Percentiles rank a stretch among this genome's conserved stretches.
Conservation (phyloP, 108 stramenopile genomes). For the Cyclotella baltica region DNA sequence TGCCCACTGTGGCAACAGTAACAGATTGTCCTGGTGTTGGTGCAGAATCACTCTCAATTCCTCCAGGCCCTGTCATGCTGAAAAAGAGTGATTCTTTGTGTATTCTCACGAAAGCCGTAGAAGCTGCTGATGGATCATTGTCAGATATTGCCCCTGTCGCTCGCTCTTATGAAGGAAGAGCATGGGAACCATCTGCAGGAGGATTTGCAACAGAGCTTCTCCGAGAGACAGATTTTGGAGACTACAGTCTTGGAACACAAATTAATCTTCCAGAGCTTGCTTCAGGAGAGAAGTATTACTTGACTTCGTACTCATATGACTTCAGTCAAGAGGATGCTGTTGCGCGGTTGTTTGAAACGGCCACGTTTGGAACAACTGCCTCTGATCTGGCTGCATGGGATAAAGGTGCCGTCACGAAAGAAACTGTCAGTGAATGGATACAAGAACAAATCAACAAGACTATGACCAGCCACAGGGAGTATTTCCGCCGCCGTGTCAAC, state of each 20-base stretch:
- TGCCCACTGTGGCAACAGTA: conserved; percentile 46
- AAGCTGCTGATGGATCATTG: conserved; percentile 26
- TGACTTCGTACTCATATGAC: conserved; percentile 41
- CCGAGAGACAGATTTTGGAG: conserved; percentile 31
- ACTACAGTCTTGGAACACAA: conserved; percentile 41
- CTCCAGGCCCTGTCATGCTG: conserved; percentile 38
- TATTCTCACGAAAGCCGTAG: conserved; percentile 44
- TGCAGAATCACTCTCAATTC: conserved; percentile 12
- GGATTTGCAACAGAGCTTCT: conserved; percentile 45
- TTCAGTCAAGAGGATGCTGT: conserved; percentile 22
- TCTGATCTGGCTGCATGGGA: conserved; percentile 35
- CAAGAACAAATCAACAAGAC: conserved; percentile 35
- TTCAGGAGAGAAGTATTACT: conserved; percentile 36
- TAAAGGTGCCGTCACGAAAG: conserved; percentile 30
- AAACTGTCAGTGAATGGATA: conserved; percentile 38
- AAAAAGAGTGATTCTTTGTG: conserved; percentile 32
- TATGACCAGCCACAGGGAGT: conserved; percentile 38
- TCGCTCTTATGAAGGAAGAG: conserved; percentile 52
- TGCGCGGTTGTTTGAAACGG: conserved; percentile 46
- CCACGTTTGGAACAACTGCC: conserved; percentile 50
- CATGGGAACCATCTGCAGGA: conserved; percentile 57
- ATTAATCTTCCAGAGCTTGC: conserved; percentile 44
- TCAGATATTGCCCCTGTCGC: conserved; percentile 49
- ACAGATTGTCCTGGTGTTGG: conserved; percentile 27
- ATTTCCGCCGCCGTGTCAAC: conserved; percentile 38